These are phyloP conservation scores for Schizosaccharomyces lindneri DNA, from an alignment of 805 yeast genomes.

Conservation along the genomic window DNA sequence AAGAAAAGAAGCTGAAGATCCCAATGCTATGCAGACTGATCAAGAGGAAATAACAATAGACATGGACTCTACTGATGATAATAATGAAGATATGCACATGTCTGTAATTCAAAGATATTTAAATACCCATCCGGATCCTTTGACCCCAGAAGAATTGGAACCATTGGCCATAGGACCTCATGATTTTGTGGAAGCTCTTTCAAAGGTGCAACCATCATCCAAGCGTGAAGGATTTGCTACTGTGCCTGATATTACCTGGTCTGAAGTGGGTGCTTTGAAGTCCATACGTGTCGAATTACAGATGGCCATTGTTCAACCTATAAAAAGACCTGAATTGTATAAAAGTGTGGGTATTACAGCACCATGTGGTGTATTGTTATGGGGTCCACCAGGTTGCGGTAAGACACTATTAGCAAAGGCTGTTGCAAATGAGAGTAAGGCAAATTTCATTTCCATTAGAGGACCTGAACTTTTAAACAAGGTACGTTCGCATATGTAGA, in stretches of 20 bases:
- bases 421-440: constrained; percentile 89
- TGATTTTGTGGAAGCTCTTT: constrained; percentile 67
- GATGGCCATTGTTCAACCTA: constrained; percentile 94
- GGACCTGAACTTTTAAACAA: constrained; percentile 90
- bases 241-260: constrained; percentile 93
- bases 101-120: constrained; percentile 46
- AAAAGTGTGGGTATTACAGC: constrained; percentile 82
- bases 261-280: constrained; percentile 71
- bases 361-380: constrained; percentile 85
- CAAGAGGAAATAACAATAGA: background rate
- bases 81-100: constrained; percentile 16
- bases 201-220: constrained; percentile 88
- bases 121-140: constrained; percentile 49
- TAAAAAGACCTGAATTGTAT: constrained; percentile 71
- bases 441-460: constrained; percentile 82
- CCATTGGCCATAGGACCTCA: constrained; percentile 51
- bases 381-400: constrained; percentile 99
- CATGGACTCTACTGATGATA: constrained; percentile 12
- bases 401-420: constrained; percentile 90
- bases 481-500: constrained; percentile 1
- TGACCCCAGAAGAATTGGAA: constrained; percentile 48
- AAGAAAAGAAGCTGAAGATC: background rate
- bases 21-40: background rate
- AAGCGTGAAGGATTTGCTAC: constrained; percentile 97
- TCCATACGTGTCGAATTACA: constrained; percentile 69